Conservation (phyloP, 306 rosid genomes). For the Erythrophleum fordii region DNA sequence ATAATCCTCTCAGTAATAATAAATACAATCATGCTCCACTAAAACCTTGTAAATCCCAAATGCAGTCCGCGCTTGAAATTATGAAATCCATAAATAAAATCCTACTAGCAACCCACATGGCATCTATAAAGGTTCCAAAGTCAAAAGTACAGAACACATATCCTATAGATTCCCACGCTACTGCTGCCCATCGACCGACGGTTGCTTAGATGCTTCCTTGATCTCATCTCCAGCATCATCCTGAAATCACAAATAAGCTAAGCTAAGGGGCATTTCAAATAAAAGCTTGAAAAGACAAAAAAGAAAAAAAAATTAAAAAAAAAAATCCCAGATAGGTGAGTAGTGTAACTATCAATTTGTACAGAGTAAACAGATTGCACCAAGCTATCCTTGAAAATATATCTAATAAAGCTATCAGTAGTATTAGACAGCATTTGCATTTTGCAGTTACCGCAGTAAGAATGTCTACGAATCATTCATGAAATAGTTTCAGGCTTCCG, state of each 20-base stretch:
- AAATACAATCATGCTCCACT: conserved; percentile 50
- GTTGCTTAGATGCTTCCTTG: conserved; percentile 88
- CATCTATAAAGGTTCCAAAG: conserved; percentile 46
- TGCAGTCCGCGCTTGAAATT: conserved; percentile 41
- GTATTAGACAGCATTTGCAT: conserved; percentile 17
- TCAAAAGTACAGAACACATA: conserved; percentile 48
- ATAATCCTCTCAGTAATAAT: conserved; percentile 49
- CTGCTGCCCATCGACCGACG: conserved; percentile 64
- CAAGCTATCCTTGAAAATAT: neutral
- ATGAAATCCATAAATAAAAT: conserved; percentile 46
- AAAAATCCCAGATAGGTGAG: neutral
- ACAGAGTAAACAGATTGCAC: conserved; percentile 1
- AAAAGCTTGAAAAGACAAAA: neutral
- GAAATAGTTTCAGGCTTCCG: conserved; percentile 4
- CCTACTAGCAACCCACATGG: conserved; percentile 51
- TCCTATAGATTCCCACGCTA: conserved; percentile 45
- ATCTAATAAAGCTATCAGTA: neutral
- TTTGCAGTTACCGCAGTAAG: neutral
- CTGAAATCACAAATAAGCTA: conserved; percentile 43
- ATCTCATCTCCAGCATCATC: conserved; percentile 95
- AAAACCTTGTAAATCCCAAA: conserved; percentile 49
- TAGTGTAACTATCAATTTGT: neutral
- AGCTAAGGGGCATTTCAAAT: conserved; percentile 1
- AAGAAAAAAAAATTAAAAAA: neutral
- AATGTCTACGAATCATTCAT: neutral